These are phyloP conservation scores for Fomitopsis pulvina DNA, from an alignment of 768 basidiomycete genomes.

Conservation along the genomic window DNA sequence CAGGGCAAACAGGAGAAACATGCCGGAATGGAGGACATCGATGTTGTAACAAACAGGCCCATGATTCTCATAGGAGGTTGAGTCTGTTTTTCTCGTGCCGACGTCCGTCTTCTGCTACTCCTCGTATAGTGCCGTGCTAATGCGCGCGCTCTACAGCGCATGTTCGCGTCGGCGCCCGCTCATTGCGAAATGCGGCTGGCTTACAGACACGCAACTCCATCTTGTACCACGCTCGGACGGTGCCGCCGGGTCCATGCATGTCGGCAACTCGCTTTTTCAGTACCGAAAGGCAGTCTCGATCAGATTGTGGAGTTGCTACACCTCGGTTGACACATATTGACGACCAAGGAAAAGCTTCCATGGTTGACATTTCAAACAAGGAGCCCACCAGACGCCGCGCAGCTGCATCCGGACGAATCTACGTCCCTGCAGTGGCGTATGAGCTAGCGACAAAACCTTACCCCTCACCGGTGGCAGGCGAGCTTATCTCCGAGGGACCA, in stretches of 20 bases:
- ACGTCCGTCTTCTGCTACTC: slow-evolving; percentile 3
- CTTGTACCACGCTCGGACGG: background rate
- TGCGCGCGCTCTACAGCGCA: background rate
- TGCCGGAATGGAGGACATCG: slow-evolving; percentile 77
- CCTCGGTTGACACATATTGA: slow-evolving; percentile 65
- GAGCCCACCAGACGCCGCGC: slow-evolving; percentile 54
- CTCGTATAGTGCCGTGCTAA: background rate
- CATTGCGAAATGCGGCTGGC: background rate
- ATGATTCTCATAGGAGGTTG: slow-evolving; percentile 96
- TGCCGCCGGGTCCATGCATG: background rate
- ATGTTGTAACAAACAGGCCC: slow-evolving; percentile 70
- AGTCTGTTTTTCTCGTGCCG: slow-evolving; percentile 33
- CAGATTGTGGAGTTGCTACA: background rate
- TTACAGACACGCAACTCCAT: background rate
- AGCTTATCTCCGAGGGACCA: background rate
- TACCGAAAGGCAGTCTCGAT: slow-evolving; percentile 2
- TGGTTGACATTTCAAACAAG: slow-evolving; percentile 80
- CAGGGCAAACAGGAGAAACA: slow-evolving; percentile 73
- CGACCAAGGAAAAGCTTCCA: slow-evolving; percentile 58
- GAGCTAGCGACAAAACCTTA: slow-evolving; percentile 41
- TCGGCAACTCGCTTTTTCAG: slow-evolving; percentile 12
- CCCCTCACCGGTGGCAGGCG: slow-evolving; percentile 1
- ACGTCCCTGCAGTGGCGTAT: slow-evolving; percentile 59
- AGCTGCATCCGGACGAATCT: slow-evolving; percentile 70
- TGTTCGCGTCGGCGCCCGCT: background rate